Conservation (phyloP, 2,329 filamentous ascomycete genomes). For the Pestalotiopsis sp. region DNA sequence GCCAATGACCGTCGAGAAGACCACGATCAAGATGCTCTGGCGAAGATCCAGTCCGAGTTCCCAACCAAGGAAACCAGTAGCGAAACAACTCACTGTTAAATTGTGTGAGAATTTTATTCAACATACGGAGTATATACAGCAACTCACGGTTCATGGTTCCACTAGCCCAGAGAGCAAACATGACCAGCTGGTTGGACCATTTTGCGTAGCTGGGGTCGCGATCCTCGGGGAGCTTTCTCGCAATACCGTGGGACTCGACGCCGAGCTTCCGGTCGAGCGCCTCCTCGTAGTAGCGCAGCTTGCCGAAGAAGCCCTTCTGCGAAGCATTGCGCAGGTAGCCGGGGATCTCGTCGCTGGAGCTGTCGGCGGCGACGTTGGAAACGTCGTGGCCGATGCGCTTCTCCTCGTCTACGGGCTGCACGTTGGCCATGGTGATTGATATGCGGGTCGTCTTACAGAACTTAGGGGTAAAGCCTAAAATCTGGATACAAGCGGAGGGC, state of each 20-base stretch:
- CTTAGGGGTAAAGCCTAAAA: not conserved
- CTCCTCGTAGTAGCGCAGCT: constrained; percentile 43
- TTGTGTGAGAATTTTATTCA: not conserved
- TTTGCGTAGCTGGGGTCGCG: constrained; percentile 36
- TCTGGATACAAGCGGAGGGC: not conserved
- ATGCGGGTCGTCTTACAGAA: not conserved
- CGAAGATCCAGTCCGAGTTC: constrained; percentile 48
- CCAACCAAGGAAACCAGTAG: constrained; percentile 53
- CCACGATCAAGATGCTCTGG: constrained; percentile 45
- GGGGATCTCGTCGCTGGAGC: constrained; percentile 18
- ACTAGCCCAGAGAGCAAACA: constrained; percentile 55
- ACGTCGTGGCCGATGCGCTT: constrained; percentile 3
- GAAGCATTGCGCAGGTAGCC: not conserved
- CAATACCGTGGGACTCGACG: constrained; percentile 49
- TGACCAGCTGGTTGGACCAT: constrained; percentile 42
- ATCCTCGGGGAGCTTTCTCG: constrained; percentile 47
- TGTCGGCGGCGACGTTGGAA: constrained; percentile 10
- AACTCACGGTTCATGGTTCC: constrained; percentile 47
- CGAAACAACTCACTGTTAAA: constrained; percentile 44
- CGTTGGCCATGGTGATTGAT: not conserved
- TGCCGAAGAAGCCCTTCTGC: constrained; percentile 34
- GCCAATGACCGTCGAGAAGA: constrained; percentile 49
- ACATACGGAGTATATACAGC: not conserved
- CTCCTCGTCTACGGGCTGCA: constrained; percentile 6
- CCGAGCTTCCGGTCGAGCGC: constrained; percentile 32